phyloP scores from a whole-genome alignment of 2,329 filamentous ascomycete genomes.

The Calonectria crousiana region DNA sequence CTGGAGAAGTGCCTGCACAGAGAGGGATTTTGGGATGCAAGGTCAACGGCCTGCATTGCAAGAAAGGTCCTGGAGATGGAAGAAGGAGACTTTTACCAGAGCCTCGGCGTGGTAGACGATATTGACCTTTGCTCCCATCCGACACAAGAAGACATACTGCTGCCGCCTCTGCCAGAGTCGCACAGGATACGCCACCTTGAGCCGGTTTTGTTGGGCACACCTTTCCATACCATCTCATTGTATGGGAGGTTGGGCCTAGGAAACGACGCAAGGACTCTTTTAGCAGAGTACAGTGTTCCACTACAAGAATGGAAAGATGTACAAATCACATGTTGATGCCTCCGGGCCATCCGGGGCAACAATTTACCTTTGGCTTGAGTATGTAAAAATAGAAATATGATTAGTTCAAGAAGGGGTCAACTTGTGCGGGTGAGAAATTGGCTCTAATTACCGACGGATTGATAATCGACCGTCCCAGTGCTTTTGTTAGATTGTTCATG shows the following conservation, averaged over 20 bases:
- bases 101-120: conserved; percentile 21
- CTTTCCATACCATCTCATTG: conserved; percentile 35
- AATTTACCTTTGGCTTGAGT: not conserved
- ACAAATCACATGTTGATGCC: not conserved
- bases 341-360: not conserved
- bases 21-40: conserved; percentile 58
- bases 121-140: conserved; percentile 28
- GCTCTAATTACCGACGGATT: not conserved
- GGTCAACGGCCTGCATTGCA: conserved; percentile 46
- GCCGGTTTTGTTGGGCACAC: conserved; percentile 33
- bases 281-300: conserved; percentile 32
- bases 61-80: conserved; percentile 54
- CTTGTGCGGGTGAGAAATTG: not conserved
- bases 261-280: conserved; percentile 21
- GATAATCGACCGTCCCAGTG: not conserved
- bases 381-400: not conserved
- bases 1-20: conserved; percentile 47
- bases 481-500: not conserved
- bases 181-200: conserved; percentile 35
- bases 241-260: conserved; percentile 30
- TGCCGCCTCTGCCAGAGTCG: conserved; percentile 30
- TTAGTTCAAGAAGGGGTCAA: not conserved
- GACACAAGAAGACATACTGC: conserved; percentile 15
- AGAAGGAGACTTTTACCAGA: conserved; percentile 43
- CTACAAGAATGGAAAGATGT: conserved; percentile 25